Conservation (phyloP, 208 protist species). For the Leishmania lainsoni region DNA sequence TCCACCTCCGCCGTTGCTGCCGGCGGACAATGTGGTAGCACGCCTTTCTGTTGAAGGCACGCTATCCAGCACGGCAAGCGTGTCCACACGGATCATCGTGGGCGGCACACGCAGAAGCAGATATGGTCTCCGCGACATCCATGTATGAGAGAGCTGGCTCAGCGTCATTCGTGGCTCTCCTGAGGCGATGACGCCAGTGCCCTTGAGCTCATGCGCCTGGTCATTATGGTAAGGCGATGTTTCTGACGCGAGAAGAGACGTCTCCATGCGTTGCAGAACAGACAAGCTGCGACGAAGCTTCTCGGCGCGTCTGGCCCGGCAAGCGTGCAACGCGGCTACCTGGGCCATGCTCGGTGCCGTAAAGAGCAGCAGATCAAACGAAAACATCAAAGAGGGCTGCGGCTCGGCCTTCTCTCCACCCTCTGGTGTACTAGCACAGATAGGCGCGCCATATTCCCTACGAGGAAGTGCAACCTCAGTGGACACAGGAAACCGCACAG, state of each 20-base stretch:
- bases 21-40: background rate
- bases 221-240: background rate
- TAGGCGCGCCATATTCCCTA: background rate
- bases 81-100: conserved; percentile 12
- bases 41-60: background rate
- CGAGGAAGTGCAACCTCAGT: background rate
- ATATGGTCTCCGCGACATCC: conserved; percentile 1
- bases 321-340: conserved; percentile 18
- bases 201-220: background rate
- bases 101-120: conserved; percentile 23
- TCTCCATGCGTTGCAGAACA: conserved; percentile 12
- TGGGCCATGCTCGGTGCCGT: conserved; percentile 24
- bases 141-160: conserved; percentile 2
- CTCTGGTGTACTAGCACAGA: background rate
- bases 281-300: conserved; percentile 10
- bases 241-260: background rate
- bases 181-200: background rate
- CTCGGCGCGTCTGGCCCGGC: background rate
- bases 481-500: conserved; percentile 11
- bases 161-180: background rate
- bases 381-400: background rate
- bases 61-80: conserved; percentile 19
- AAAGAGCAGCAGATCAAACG: conserved; percentile 18
- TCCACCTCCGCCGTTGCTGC: background rate
- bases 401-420: background rate